Conservation (phyloP, 495 filamentous ascomycete genomes). For the Cercophora samala region DNA sequence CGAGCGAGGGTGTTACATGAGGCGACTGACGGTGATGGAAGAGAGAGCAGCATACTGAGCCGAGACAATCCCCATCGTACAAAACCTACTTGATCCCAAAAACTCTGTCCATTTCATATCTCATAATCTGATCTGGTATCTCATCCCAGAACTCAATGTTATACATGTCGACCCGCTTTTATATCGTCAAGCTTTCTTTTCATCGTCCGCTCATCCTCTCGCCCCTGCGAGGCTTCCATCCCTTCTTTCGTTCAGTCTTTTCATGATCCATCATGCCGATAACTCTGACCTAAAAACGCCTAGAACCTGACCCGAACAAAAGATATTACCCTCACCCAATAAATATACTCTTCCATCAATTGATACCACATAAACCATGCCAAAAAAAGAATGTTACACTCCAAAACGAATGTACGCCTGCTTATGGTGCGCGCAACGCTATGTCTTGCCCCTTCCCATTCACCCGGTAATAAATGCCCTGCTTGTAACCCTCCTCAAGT, state of each 20-base stretch:
- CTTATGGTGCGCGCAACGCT: not conserved
- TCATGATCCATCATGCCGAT: not conserved
- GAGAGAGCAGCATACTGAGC: too few species aligned
- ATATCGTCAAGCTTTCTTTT: not conserved
- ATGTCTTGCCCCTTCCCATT: not conserved
- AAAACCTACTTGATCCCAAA: too few species aligned
- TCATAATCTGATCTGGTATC: not conserved
- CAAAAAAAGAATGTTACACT: not conserved
- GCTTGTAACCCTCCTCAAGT: constrained; percentile 16
- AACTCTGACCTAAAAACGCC: not conserved
- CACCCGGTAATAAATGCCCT: not conserved
- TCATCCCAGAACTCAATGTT: not conserved
- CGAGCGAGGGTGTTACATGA: too few species aligned
- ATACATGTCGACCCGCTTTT: not conserved
- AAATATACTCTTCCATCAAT: not conserved
- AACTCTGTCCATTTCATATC: not conserved
- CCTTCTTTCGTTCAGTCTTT: not conserved
- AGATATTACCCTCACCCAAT: not conserved
- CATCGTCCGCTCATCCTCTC: not conserved
- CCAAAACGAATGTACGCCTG: not conserved
- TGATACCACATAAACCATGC: not conserved
- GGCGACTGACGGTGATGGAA: too few species aligned
- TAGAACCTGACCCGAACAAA: not conserved
- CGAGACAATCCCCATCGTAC: too few species aligned
- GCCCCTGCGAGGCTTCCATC: not conserved